These are phyloP conservation scores for Diaporthe sp. DNA, from an alignment of 2,329 filamentous ascomycete species.

Conservation along the genomic window DNA sequence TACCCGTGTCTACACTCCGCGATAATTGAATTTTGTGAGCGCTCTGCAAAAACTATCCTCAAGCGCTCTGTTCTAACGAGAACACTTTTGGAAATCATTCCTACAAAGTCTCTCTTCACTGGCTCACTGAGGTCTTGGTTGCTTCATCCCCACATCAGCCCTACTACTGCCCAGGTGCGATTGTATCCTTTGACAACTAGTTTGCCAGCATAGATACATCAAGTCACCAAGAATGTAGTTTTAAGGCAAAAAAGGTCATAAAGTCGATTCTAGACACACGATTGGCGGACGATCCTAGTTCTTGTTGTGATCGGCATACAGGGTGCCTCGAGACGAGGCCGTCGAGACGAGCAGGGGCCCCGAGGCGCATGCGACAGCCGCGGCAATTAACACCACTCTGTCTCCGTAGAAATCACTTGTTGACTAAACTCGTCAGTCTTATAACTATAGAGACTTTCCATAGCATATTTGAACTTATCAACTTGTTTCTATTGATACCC, in stretches of 20 bases:
- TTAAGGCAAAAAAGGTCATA: background rate
- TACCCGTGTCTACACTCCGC: too few species aligned
- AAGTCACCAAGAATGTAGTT: background rate
- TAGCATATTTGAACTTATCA: background rate
- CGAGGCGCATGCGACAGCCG: background rate
- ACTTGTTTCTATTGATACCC: background rate
- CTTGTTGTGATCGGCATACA: background rate
- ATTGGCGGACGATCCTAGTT: background rate
- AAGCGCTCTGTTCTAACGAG: background rate
- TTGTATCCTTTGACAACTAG: background rate
- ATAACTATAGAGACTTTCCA: background rate
- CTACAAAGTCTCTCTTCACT: background rate
- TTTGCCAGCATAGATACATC: background rate
- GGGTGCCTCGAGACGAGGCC: constrained; percentile 28
- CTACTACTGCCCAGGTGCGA: background rate
- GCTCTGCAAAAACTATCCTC: background rate
- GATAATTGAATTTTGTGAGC: background rate
- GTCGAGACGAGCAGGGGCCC: background rate
- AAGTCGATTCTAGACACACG: background rate
- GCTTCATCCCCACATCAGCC: too few species aligned
- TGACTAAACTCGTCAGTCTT: background rate
- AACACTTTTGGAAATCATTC: background rate
- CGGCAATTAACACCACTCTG: background rate
- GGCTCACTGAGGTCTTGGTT: too few species aligned
- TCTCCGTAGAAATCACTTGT: background rate